phyloP scores from a whole-genome alignment of 2,329 filamentous ascomycete genomes.

The Aspergillus uvarum region DNA sequence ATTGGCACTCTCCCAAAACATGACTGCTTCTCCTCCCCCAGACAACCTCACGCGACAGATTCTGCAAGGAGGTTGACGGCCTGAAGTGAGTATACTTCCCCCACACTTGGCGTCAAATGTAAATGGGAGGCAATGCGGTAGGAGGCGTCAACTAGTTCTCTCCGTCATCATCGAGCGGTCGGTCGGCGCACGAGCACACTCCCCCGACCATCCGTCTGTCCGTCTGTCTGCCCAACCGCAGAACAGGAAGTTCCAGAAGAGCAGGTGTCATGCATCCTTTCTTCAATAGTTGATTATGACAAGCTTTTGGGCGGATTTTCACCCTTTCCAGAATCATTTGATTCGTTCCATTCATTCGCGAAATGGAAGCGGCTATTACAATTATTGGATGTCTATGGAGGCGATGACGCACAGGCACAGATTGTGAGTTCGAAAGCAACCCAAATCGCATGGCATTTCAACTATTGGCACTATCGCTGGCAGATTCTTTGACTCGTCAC shows the following conservation, averaged over 20 bases:
- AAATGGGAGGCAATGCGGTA: not conserved
- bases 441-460: conserved; percentile 14
- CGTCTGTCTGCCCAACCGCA: not conserved
- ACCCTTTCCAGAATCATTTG: not conserved
- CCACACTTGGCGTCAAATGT: not conserved
- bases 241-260: not conserved
- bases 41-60: not conserved
- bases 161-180: not conserved
- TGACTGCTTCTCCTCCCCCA: not conserved
- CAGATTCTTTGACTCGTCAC: conserved; percentile 19
- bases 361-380: too few relatives aligned
- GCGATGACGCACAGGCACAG: conserved; percentile 9
- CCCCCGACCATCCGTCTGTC: not conserved
- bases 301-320: not conserved
- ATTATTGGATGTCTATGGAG: not conserved
- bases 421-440: conserved; percentile 1
- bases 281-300: not conserved
- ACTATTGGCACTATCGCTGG: conserved; percentile 7
- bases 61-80: not conserved
- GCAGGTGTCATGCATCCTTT: not conserved
- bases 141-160: not conserved
- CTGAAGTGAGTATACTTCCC: not conserved
- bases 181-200: not conserved
- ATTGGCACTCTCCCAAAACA: not conserved
- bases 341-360: not conserved